Evolutionary conservation across 768 basidiomycete genomes (phyloP), one percentile per base, ranked within the genome.

Genomic region (Hygrocybe coccinea): DNA sequence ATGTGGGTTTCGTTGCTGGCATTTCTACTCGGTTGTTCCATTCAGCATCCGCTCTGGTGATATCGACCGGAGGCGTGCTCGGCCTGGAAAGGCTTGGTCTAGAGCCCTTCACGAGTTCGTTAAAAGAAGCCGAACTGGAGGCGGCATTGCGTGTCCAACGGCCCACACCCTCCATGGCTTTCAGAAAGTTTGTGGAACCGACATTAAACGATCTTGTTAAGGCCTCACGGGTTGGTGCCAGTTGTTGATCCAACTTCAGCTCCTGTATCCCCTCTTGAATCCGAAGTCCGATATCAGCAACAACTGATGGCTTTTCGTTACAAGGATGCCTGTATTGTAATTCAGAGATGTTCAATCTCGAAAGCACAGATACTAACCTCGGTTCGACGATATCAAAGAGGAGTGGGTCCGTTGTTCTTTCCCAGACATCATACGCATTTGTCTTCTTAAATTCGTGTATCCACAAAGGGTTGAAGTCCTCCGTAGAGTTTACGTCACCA

Each of bases 331-430:
- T 94, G 58, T 52, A 61, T 15, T 19, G 14, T 2, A 29, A 2
- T 19, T 38, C 25, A 22, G 34, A 37, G 43, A n/a, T 12, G 48
- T 19, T 12, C 22, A 43, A 15, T 25, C 21, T 19, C 36, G 22
- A 44, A 54, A 22, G 15, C 24, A n/a, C 37, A 22, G 37, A 36
- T 15, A 66, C 75, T 24, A 58, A 93, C 92, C 90, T 78, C 35
- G 95, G 90, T 68, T 99, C 97, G 52, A 95, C 82, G 47, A 98
- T 90, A 66, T 99, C 97, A 65, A 99, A 99, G 10, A 98, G 72
- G 58, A 92, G 75, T 1, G 92, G 88, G 69, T 99, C 97, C 1
- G 97, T 98, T 38, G 85, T 82, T 44, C 82, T 76, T 49, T 97
- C 84, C 97, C 97, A 99, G 2, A 91, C 82, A 52, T 88, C 84